These are phyloP conservation scores for Stagonosporopsis chrysanthemi DNA, from an alignment of 2,329 filamentous ascomycete species.

Conservation along the genomic window DNA sequence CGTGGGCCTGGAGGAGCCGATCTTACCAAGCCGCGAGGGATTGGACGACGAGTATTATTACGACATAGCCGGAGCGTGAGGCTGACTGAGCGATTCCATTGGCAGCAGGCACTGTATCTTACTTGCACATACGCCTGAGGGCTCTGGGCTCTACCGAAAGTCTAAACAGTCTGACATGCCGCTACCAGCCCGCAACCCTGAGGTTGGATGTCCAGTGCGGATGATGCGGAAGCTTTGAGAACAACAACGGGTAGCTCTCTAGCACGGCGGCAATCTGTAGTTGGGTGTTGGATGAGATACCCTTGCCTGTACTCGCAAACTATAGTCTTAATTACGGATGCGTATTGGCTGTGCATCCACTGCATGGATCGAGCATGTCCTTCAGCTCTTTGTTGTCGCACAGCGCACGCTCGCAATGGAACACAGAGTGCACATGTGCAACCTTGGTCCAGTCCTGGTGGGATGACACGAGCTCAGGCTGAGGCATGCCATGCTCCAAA, in stretches of 20 bases:
- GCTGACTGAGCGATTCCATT: conserved; percentile 14
- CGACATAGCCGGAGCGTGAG: conserved; percentile 59
- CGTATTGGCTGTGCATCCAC: conserved; percentile 15
- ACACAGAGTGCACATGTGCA: conserved; percentile 28
- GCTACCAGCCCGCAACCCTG: conserved; percentile 8
- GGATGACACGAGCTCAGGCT: conserved; percentile 19
- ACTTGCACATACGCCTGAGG: conserved; percentile 5
- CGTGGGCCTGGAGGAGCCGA: conserved; percentile 70
- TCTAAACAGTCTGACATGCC: conserved; percentile 9
- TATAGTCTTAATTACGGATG: conserved; percentile 17
- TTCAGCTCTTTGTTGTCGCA: conserved; percentile 30
- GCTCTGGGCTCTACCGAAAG: conserved; percentile 6
- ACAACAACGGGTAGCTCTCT: neutral
- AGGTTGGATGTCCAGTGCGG: conserved; percentile 1
- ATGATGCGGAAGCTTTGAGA: neutral
- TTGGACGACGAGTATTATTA: conserved; percentile 95
- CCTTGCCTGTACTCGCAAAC: conserved; percentile 34
- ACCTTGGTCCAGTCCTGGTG: conserved; percentile 23
- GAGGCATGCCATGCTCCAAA: conserved; percentile 15
- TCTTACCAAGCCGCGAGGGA: conserved; percentile 81
- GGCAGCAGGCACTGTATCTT: conserved; percentile 8
- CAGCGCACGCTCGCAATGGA: conserved; percentile 33
- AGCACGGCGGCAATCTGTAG: conserved; percentile 11
- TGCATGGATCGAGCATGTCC: conserved; percentile 26
- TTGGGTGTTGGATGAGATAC: conserved; percentile 28